Evolutionary conservation across 352 stramenopile species (phyloP).

Genomic region (Phytophthora chlamydospora): DNA sequence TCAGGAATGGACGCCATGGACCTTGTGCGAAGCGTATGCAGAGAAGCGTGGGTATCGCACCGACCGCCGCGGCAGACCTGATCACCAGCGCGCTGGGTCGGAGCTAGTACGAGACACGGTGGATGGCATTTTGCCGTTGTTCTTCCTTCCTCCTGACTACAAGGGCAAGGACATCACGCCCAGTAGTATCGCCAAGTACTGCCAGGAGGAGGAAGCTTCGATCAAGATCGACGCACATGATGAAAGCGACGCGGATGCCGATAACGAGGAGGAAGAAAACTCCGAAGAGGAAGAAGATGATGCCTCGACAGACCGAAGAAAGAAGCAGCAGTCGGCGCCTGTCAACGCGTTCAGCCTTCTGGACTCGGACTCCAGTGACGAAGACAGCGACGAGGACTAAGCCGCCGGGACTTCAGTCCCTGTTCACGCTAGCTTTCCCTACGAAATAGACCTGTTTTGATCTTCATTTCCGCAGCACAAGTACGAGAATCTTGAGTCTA

Average conservation of each 20-base stretch:
- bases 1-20: conserved; percentile 87
- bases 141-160: conserved; percentile 83
- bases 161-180: conserved; percentile 55
- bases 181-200: conserved; percentile 43
- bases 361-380: conserved; percentile 89
- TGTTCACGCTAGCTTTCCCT: not conserved
- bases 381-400: conserved; percentile 49
- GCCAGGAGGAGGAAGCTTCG: conserved; percentile 29
- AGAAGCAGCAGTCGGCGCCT: conserved; percentile 37
- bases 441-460: conserved; percentile 28
- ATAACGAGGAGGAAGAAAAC: conserved; percentile 25
- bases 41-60: conserved; percentile 85
- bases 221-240: conserved; percentile 7
- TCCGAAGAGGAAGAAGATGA: conserved; percentile 34
- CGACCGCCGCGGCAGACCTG: conserved; percentile 74
- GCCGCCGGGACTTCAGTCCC: not conserved
- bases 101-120: conserved; percentile 85
- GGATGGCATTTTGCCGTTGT: conserved; percentile 82
- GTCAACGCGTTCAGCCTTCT: conserved; percentile 86
- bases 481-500: conserved; percentile 14
- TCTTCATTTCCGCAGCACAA: conserved; percentile 4
- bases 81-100: conserved; percentile 81
- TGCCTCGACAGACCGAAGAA: conserved; percentile 1
- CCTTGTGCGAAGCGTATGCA: conserved; percentile 83
- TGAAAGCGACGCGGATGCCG: conserved; percentile 14